Base-by-base conservation (phyloP, 352 stramenopile species). In the Thalassiosira livingstoniorum region DNA sequence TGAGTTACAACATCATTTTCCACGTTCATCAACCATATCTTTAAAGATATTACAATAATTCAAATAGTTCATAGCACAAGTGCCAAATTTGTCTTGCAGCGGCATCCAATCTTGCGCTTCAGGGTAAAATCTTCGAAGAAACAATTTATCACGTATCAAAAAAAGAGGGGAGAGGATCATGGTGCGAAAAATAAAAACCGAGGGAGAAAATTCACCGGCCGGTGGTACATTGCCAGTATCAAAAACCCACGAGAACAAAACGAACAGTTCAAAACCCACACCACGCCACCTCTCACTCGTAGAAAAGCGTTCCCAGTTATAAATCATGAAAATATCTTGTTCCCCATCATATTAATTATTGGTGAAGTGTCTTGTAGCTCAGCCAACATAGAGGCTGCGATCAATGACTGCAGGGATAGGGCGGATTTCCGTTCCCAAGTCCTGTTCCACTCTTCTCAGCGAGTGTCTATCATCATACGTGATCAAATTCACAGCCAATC, bases 401-500 rank as follows among this genome's bases (percentile, higher is more conserved):
- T 99, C 97, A 89, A 99, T 99, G 35, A 97, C 93, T 21, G 96
- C 94, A 61, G 98, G 98, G 80, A 99, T 99, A 10, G 98, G 97
- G 66, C 98, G 94, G 84, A 99, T 99, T 91, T 99, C 97, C 27
- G 98, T 99, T 68, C 97, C 97, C 4, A 99, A 94, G 87, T 99
- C 98, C 81, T 99, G 96, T 87, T 99, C 98, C 65, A 99, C 99
- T 35, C 95, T 94, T 90, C 98, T 99, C 65, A 99, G 86, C 74
- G 97, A 97, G 91, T 99, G 97, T 58, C 97, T 93, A 88, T 99
- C 98, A 69, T 99, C 97, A 83, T 98, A 98, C 55, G 98, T 99
- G 87, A 99, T 99, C 82, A 99, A 97, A 85, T 99, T 99, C 86
- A 99, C 98, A 29, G 98, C 98, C 43, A 99, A 93, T 83, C 98